Conservation (phyloP, 371 early-diverging fungal genomes). For the Mortierella polycephala region DNA sequence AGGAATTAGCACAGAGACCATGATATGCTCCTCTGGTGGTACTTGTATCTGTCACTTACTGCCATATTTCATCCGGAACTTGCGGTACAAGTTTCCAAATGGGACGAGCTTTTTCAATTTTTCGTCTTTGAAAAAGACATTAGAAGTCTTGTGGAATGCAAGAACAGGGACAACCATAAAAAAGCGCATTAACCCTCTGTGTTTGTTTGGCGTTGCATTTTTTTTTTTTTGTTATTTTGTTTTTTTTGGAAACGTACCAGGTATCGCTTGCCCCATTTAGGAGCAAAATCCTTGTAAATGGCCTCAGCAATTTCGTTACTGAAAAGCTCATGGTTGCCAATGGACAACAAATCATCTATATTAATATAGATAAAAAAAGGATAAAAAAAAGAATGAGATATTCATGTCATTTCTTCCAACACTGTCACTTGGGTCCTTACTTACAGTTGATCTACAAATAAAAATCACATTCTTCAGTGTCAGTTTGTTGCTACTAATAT, state of each 20-base stretch:
- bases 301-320: slow-evolving; percentile 20
- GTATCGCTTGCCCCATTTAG: slow-evolving; percentile 63
- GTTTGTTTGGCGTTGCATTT: too few relatives aligned
- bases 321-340: slow-evolving; percentile 69
- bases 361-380: not conserved
- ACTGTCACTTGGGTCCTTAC: not conserved
- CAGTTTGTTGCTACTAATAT: too few relatives aligned
- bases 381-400: not conserved
- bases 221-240: too few relatives aligned
- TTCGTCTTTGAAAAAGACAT: slow-evolving; percentile 62
- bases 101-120: slow-evolving; percentile 57
- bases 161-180: too few relatives aligned
- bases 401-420: too few relatives aligned
- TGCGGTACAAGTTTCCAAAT: slow-evolving; percentile 60
- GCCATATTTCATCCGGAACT: slow-evolving; percentile 62
- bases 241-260: too few relatives aligned
- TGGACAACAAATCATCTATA: slow-evolving; percentile 15
- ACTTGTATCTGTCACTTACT: slow-evolving; percentile 52
- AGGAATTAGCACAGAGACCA: too few relatives aligned
- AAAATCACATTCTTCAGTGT: too few relatives aligned
- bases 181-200: too few relatives aligned
- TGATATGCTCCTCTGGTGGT: too few relatives aligned
- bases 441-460: slow-evolving; percentile 24
- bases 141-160: too few relatives aligned
- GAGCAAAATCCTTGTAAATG: slow-evolving; percentile 50